These are phyloP conservation scores for Xylaria grammica DNA, from an alignment of 495 filamentous ascomycete species.

Conservation along the genomic window DNA sequence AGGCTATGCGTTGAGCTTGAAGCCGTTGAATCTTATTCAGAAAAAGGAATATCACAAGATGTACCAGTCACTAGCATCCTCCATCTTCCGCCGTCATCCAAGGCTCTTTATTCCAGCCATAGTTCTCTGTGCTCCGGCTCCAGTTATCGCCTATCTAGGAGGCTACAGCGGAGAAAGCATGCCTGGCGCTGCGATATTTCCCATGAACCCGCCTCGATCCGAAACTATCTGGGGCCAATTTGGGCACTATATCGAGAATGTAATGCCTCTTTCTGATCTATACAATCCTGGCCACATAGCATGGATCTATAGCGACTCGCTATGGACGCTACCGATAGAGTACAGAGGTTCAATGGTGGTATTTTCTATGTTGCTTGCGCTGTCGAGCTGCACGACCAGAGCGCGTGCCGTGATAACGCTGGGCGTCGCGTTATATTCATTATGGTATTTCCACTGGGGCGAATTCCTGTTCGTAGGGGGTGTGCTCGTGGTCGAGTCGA, in stretches of 20 bases:
- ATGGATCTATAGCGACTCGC: conserved; percentile 41
- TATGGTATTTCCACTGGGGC: conserved; percentile 22
- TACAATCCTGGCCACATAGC: neutral
- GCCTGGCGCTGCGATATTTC: conserved; percentile 6
- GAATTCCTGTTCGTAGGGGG: conserved; percentile 24
- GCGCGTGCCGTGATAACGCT: conserved; percentile 30
- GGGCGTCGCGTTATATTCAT: conserved; percentile 15
- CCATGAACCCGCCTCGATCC: conserved; percentile 16
- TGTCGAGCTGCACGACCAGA: conserved; percentile 39
- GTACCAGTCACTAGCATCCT: conserved; percentile 44
- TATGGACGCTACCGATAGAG: conserved; percentile 51
- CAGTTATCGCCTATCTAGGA: conserved; percentile 10
- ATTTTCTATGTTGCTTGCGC: conserved; percentile 49
- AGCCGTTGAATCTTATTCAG: conserved; percentile 56
- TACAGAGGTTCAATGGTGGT: conserved; percentile 51
- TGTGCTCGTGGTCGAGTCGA: conserved; percentile 18
- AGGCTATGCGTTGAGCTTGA: conserved; percentile 57
- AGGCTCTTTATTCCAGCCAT: conserved; percentile 49
- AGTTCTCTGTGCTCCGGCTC: conserved; percentile 17
- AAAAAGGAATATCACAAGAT: conserved; percentile 42
- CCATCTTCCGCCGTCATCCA: conserved; percentile 53
- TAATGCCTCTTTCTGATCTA: neutral
- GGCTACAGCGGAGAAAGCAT: conserved; percentile 6
- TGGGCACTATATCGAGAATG: neutral
- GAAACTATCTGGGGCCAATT: conserved; percentile 16